Evolutionary conservation across 495 filamentous ascomycete genomes (phyloP).

Genomic region (Friedmanniomyces simplex): DNA sequence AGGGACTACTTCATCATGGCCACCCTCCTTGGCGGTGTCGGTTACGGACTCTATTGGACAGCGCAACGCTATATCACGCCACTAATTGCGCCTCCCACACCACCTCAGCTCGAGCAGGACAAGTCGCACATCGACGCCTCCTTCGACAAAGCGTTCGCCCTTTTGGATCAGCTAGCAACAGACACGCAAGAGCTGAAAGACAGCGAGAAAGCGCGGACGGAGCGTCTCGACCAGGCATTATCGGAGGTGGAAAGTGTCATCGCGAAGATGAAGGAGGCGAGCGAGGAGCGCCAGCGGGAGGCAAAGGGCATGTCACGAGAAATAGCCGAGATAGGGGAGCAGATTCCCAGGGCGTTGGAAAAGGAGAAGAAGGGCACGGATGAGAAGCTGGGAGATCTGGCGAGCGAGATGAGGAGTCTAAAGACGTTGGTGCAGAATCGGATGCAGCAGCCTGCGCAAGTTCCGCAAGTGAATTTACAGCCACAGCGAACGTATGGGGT

Average conservation of each 20-base stretch:
- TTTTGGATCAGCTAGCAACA: conserved; percentile 82
- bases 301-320: conserved; percentile 76
- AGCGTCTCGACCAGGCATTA: conserved; percentile 72
- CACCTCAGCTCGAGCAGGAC: conserved; percentile 83
- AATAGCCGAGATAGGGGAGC: conserved; percentile 65
- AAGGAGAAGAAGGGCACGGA: conserved; percentile 79
- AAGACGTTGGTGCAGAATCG: conserved; percentile 79
- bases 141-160: conserved; percentile 79
- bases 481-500: neutral
- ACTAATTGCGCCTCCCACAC: conserved; percentile 84
- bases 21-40: conserved; percentile 73
- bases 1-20: conserved; percentile 98
- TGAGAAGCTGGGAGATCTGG: conserved; percentile 68
- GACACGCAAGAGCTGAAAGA: conserved; percentile 82
- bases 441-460: conserved; percentile 36
- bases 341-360: conserved; percentile 78
- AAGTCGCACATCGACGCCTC: conserved; percentile 84
- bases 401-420: conserved; percentile 80
- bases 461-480: neutral
- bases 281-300: conserved; percentile 72
- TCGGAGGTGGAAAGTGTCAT: conserved; percentile 77
- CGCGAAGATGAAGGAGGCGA: conserved; percentile 64
- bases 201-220: conserved; percentile 73
- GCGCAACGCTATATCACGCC: conserved; percentile 89
- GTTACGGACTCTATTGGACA: conserved; percentile 77